Conservation (phyloP, 2,329 filamentous ascomycete species). For the Monilinia laxa region DNA sequence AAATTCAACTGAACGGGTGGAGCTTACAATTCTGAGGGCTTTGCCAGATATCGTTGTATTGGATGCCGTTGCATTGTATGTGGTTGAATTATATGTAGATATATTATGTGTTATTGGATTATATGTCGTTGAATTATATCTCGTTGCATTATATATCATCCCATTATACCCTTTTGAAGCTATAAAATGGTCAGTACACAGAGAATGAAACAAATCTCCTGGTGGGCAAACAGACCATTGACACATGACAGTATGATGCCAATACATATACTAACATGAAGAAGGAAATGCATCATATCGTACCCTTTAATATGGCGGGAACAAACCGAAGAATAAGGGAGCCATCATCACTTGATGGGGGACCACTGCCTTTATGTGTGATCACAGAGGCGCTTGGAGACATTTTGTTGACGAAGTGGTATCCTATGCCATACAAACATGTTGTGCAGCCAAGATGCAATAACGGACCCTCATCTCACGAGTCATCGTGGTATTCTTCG, state of each 20-base stretch:
- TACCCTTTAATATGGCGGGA: neutral
- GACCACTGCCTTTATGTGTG: slow-evolving; percentile 13
- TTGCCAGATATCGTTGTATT: neutral
- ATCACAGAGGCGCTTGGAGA: neutral
- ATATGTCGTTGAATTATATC: neutral
- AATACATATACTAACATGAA: slow-evolving; percentile 4
- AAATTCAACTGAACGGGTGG: neutral
- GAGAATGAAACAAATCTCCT: neutral
- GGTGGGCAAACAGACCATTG: slow-evolving; percentile 14
- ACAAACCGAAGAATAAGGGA: neutral
- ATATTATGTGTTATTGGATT: no score
- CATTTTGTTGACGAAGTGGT: neutral
- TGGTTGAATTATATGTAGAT: no score
- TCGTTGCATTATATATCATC: neutral
- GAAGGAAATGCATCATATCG: slow-evolving; percentile 12
- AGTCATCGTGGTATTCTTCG: neutral
- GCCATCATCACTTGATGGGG: neutral
- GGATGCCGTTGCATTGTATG: neutral
- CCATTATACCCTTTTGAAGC: neutral
- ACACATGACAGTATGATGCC: slow-evolving; percentile 16
- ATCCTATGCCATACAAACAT: neutral
- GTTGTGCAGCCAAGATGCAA: neutral
- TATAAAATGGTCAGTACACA: neutral
- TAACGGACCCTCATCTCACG: neutral
- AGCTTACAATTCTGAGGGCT: slow-evolving; percentile 20